Evolutionary conservation across 257 asterid species (phyloP), one percentile per base, ranked within the genome.

Genomic region (Przewalskia tangutica): DNA sequence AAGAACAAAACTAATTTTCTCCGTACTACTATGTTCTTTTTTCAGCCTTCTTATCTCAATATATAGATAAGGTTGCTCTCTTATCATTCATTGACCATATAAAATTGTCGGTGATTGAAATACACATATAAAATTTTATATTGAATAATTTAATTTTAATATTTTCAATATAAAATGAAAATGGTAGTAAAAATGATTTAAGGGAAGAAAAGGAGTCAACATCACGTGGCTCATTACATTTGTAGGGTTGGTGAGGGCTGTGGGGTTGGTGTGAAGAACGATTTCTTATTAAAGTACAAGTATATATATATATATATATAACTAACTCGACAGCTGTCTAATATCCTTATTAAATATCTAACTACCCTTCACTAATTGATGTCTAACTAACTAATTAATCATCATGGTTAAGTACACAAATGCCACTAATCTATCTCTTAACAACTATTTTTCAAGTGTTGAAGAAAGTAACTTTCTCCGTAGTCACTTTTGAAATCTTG

Each of bases 31-130:
- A 0, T 51, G 32, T 3, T 51, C 1, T 12, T 51, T 51, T 51
- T 51, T 3, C 6, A 14, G 18, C 6, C 18, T 0, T 13, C 59
- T 6, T 53, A 53, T 53, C 75, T 3, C 4, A n/a, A 17, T 36
- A 66, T 14, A 14, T 36, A n/a, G 79, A 50, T 23, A 73, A 50
- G 79, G 23, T 27, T 23, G 0, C 3, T 50, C 23, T 75, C 79
- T 50, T 75, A 75, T 75, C 79, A 51, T 13, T 13, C 18, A 46
- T 46, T 46, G 58, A 46, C 79, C 13, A 12, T n/a, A n/a, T n/a
- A n/a, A n/a, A n/a, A n/a, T n/a, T 75, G 62, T 75, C 79, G 79
- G 79, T 75, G 62, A 75, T 50, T 73, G 79, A 50, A 48, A 73
- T 17, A 18, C 17, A 44, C 2, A 13, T 0, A 48, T 70, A 48